phyloP scores from a whole-genome alignment of 192 early-diverging fungal genomes.

The Diversispora eburnea region DNA sequence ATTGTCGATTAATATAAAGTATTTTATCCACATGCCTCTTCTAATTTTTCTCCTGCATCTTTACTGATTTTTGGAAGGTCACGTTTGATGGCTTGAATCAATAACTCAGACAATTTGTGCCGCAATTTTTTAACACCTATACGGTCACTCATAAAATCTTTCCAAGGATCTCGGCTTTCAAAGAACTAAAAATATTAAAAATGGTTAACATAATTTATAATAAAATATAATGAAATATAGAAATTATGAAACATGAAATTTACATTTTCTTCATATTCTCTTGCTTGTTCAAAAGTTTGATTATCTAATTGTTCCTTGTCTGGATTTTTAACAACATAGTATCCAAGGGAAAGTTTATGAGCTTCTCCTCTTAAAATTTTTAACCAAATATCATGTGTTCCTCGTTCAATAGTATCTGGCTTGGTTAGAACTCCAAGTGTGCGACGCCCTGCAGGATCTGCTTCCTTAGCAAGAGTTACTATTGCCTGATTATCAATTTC shows the following conservation, averaged over 20 bases:
- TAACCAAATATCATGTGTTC: conserved; percentile 49
- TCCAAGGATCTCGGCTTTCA: neutral
- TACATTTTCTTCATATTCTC: neutral
- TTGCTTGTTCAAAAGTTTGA: conserved; percentile 10
- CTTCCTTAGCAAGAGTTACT: conserved; percentile 46
- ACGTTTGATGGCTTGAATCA: conserved; percentile 6
- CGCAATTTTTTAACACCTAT: conserved; percentile 1
- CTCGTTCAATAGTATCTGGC: conserved; percentile 57
- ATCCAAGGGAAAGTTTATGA: conserved; percentile 49
- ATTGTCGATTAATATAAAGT: neutral
- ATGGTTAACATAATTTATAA: neutral
- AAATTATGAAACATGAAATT: neutral
- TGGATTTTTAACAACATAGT: conserved; percentile 54
- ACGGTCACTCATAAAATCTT: neutral
- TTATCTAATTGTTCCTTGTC: neutral
- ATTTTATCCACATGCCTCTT: neutral
- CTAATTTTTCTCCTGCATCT: conserved; percentile 5
- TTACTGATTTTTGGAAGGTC: conserved; percentile 1
- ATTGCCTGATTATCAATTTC: conserved; percentile 61
- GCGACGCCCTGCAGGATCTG: conserved; percentile 47
- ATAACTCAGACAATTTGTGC: conserved; percentile 4
- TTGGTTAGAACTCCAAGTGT: conserved; percentile 60
- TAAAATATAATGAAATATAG: neutral
- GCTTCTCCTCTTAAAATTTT: conserved; percentile 47
- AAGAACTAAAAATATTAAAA: conserved; percentile 10